Evolutionary conservation across 805 yeast species (phyloP), one percentile per base, ranked within the genome.

Genomic region (Monosporozyma unispora): DNA sequence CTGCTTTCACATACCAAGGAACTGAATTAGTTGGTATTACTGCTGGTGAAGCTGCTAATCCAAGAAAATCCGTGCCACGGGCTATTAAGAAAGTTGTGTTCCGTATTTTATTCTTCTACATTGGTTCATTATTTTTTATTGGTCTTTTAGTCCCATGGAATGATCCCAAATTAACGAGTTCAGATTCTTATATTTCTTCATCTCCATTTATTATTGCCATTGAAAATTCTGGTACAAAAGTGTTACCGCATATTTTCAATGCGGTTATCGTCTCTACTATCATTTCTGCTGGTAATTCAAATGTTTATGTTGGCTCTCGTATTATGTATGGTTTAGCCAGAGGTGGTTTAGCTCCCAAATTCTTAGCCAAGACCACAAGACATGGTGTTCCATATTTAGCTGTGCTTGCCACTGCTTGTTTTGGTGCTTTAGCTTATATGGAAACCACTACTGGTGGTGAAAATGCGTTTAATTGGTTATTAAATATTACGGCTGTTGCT

Each of bases 1-100:
- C 90, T 35, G 84, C 86, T n/a, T 84, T 84, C 72, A 84, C 90
- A 25, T 84, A 77, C 65, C 89, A 83, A 69, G 90, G 90, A 66
- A 81, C 84, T 46, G 93, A 84, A 64, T 72, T 82, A 62, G 80
- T 82, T 21, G 90, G 89, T 66, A 73, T 84, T 49, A 73, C 87
- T 3, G 85, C 86, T 31, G 88, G 89, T 67, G 93, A 84, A 67
- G 74, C 84, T 46, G 73, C 74, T 27, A 81, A 81, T 62, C 89
- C 90, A 50, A 71, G 82, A 64, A 80, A 78, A 55, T 70, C 86
- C 25, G 82, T 84, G 50, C 89, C 90, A 51, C 75, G 76, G 46
- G 88, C 90, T 35, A 81, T 83, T 61, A 80, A 76, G 61, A 81
- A 81, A 57, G 88, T 84, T 37, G 74, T 82, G 50, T 70, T 75